Evolutionary conservation across 78 protist species (phyloP), one percentile per base, ranked within the genome.

Genomic region (Acrasis kona): DNA sequence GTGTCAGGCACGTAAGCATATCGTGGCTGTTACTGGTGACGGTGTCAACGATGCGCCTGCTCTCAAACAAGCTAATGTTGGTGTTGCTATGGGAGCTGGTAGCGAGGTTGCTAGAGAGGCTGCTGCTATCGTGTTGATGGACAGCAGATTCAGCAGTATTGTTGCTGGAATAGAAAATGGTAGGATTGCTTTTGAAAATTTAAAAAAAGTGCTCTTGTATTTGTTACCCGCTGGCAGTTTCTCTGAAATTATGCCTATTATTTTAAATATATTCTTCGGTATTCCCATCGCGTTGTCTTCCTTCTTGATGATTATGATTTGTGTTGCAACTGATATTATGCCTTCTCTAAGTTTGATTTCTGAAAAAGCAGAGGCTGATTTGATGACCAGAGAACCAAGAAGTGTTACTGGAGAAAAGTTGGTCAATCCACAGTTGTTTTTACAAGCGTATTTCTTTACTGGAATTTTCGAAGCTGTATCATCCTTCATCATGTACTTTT

Each of bases 41-140:
- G 99, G 99, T 12, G 89, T 95, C 31, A 95, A 95, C 83, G 99
- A 97, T 74, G 98, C 89, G 1, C 99, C 98, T 1, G 96, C 89
- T 10, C 95, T 90, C 61, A 65, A 68, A 67, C 70, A 82, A 32
- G 97, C 99, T 28, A 89, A 96, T 30, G 96, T 96, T 28, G 98
- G 99, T 30, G 89, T 97, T 27, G 84, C 97, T 71, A 97, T 97
- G 99, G 97, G 97, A 64, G 75, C 95, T 5, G 99, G 97, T 35
- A 94, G 97, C 8, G 96, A 93, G 65, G 93, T 89, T 32, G 91
- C 91, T 39, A 82, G 42, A 41, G n/a, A 31, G 2, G 81, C 81
- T 8, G 67, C 81, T n/a, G 80, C 91, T 79, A 92, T 96, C 28
- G 78, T 96, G 31, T 12, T 96, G 40, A 28, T 93, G 37, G 98